phyloP scores from a whole-genome alignment of 2,329 filamentous ascomycete species.

The Helotiales sp. region DNA sequence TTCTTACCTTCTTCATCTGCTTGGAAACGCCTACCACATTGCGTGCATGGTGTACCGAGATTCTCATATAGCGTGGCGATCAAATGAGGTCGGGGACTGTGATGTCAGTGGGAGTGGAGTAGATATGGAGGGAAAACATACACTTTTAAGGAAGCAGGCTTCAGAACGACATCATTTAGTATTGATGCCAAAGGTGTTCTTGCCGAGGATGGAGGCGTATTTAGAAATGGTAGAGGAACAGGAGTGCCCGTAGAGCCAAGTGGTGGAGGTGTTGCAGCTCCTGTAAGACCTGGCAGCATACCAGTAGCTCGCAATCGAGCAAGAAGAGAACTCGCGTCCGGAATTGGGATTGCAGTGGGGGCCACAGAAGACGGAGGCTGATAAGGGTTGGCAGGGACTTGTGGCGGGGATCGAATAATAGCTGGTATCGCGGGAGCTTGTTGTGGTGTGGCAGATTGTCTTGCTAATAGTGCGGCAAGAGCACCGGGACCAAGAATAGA shows the following conservation, averaged over 20 bases:
- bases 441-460: constrained; percentile 52
- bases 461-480: constrained; percentile 56
- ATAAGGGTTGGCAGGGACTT: constrained; percentile 39
- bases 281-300: constrained; percentile 53
- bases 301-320: constrained; percentile 69
- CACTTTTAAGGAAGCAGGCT: constrained; percentile 71
- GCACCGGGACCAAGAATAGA: constrained; percentile 47
- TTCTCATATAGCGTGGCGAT: constrained; percentile 76
- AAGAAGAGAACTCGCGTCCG: constrained; percentile 54
- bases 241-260: constrained; percentile 39
- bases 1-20: constrained; percentile 75
- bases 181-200: constrained; percentile 30
- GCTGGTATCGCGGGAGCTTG: constrained; percentile 45
- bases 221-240: constrained; percentile 36
- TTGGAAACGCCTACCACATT: constrained; percentile 86
- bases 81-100: constrained; percentile 71
- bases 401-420: constrained; percentile 50
- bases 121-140: constrained; percentile 44
- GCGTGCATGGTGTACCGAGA: constrained; percentile 83
- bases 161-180: constrained; percentile 57
- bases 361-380: constrained; percentile 34
- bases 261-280: constrained; percentile 41
- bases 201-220: constrained; percentile 21
- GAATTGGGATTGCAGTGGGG: constrained; percentile 39
- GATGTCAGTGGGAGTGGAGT: constrained; percentile 13